phyloP scores from a whole-genome alignment of 2,329 filamentous ascomycete genomes.

The Thermothelomyces thermophilus region DNA sequence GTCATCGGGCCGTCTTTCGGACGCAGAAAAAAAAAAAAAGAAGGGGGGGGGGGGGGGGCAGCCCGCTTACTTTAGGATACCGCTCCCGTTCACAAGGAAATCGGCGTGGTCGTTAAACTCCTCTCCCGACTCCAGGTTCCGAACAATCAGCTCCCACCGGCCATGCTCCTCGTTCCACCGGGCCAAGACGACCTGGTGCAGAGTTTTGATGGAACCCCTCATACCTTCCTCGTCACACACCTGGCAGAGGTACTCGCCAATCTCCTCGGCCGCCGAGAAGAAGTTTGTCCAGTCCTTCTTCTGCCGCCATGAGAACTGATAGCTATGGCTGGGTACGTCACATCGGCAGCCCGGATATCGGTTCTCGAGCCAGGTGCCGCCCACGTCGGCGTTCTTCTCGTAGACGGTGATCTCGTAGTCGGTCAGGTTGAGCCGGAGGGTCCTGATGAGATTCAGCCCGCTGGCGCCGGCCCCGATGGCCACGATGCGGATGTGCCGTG shows the following conservation, averaged over 20 bases:
- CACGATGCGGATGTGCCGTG: constrained; percentile 38
- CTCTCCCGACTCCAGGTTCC: constrained; percentile 33
- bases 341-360: constrained; percentile 52
- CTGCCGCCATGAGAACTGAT: constrained; percentile 55
- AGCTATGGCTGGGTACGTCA: constrained; percentile 54
- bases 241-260: constrained; percentile 45
- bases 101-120: constrained; percentile 41
- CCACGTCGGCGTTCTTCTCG: constrained; percentile 50
- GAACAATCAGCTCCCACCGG: constrained; percentile 38
- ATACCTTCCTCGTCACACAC: constrained; percentile 44
- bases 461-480: constrained; percentile 40
- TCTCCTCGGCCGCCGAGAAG: constrained; percentile 49
- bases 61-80: constrained; percentile 48
- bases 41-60: no score
- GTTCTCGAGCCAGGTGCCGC: constrained; percentile 55
- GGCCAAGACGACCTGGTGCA: constrained; percentile 37
- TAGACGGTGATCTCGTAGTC: constrained; percentile 44
- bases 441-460: constrained; percentile 40
- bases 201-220: constrained; percentile 37
- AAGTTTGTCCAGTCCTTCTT: constrained; percentile 55
- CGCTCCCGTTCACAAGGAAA: constrained; percentile 44
- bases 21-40: no score
- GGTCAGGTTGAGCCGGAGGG: constrained; percentile 36
- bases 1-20: not conserved
- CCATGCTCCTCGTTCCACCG: constrained; percentile 40